Evolutionary conservation across 2,329 filamentous ascomycete species (phyloP).

Genomic region (Nigrospora osmanthi): DNA sequence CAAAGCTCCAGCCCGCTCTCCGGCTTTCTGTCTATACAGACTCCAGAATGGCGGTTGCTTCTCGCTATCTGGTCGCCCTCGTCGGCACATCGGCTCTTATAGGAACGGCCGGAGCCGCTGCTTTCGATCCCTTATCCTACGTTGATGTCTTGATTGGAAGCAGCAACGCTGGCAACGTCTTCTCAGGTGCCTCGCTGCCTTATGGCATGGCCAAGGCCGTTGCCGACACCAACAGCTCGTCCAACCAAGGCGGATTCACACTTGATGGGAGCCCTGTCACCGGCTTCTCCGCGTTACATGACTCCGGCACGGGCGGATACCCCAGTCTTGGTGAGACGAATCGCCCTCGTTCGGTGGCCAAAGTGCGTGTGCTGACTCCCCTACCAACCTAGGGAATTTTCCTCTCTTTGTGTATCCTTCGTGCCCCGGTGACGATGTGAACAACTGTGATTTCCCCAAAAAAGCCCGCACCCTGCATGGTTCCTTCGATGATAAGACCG

Average conservation of each 20-base stretch:
- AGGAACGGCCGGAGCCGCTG: constrained; percentile 1
- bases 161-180: constrained; percentile 37
- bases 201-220: constrained; percentile 47
- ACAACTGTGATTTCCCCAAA: constrained; percentile 54
- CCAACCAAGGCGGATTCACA: constrained; percentile 50
- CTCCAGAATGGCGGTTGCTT: too few relatives aligned
- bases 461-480: constrained; percentile 29
- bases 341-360: too few relatives aligned
- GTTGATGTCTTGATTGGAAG: constrained; percentile 48
- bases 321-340: constrained; percentile 44
- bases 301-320: constrained; percentile 47
- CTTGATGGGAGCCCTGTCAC: constrained; percentile 39
- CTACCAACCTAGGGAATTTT: constrained; percentile 46
- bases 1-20: too few relatives aligned
- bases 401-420: constrained; percentile 60
- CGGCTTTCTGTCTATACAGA: too few relatives aligned
- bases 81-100: too few relatives aligned
- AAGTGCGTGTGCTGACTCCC: too few relatives aligned
- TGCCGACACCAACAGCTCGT: constrained; percentile 43
- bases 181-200: constrained; percentile 29
- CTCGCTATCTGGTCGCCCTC: too few relatives aligned
- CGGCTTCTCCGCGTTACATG: constrained; percentile 51
- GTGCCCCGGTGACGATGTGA: constrained; percentile 53
- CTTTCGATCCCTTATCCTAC: constrained; percentile 28
- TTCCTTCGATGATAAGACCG: constrained; percentile 38